These are phyloP conservation scores for Aspergillus melleus DNA, from an alignment of 2,329 filamentous ascomycete species.

Conservation along the genomic window DNA sequence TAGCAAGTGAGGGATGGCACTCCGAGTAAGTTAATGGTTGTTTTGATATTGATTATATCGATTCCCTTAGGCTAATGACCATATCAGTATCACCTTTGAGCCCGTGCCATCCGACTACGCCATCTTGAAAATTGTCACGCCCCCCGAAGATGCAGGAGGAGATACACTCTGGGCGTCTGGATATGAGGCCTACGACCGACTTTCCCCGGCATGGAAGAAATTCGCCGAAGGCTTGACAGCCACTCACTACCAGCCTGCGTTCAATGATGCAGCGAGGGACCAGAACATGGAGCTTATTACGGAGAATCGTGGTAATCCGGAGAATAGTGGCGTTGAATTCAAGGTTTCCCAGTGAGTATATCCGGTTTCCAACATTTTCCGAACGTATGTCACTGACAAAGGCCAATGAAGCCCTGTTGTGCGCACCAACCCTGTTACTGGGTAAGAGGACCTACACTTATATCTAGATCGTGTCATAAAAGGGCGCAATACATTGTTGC, in stretches of 20 bases:
- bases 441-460: background rate
- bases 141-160: constrained; percentile 3
- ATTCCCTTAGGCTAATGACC: background rate
- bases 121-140: constrained; percentile 3
- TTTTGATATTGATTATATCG: background rate
- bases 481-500: too few species aligned
- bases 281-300: background rate
- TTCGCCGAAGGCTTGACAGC: constrained; percentile 6
- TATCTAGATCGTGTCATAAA: too few species aligned
- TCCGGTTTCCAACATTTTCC: background rate
- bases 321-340: background rate
- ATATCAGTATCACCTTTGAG: constrained; percentile 8
- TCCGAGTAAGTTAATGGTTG: background rate
- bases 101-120: constrained; percentile 8
- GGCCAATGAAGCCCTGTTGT: background rate
- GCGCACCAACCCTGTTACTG: background rate
- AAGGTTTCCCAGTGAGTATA: background rate
- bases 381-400: too few species aligned
- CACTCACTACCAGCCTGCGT: background rate
- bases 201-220: constrained; percentile 3
- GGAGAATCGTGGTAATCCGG: background rate
- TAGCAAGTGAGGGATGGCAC: constrained; percentile 10
- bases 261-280: background rate
- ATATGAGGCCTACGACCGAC: constrained; percentile 10
- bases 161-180: constrained; percentile 12